Evolutionary conservation across 768 basidiomycete genomes (phyloP).

Genomic region (Suillus weaverae): DNA sequence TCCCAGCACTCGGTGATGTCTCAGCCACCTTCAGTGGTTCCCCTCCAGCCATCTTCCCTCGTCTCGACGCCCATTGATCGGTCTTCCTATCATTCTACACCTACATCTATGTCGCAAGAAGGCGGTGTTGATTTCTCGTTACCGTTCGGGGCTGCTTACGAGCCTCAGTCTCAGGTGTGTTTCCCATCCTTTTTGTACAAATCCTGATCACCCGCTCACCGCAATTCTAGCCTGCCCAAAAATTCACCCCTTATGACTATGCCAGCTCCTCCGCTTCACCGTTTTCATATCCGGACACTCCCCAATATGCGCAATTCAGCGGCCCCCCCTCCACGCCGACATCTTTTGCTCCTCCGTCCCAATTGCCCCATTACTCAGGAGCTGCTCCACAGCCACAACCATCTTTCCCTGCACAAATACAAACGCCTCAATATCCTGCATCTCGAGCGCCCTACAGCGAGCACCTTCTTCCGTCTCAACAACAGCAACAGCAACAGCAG

Average conservation of each 20-base stretch:
- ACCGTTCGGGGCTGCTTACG: slow-evolving; percentile 23
- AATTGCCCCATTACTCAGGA: not conserved
- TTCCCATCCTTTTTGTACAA: not conserved
- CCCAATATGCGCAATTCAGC: not conserved
- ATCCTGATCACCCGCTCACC: not conserved
- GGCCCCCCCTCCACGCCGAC: not conserved
- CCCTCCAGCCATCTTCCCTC: slow-evolving; percentile 3
- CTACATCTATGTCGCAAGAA: slow-evolving; percentile 10
- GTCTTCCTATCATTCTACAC: not conserved
- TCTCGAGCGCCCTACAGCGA: not conserved
- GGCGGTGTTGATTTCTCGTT: slow-evolving; percentile 24
- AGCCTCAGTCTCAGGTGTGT: slow-evolving; percentile 13
- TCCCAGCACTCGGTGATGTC: not conserved
- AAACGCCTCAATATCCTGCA: not conserved
- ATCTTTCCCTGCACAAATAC: not conserved
- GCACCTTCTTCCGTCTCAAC: not conserved
- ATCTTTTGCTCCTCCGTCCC: not conserved
- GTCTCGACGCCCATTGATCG: slow-evolving; percentile 7
- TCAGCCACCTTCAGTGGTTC: not conserved
- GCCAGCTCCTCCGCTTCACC: slow-evolving; percentile 1
- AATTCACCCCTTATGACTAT: not conserved
- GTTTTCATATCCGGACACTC: not conserved
- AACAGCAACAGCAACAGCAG: not conserved
- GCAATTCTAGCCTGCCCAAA: not conserved
- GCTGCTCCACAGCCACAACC: not conserved